Evolutionary conservation across 208 protist genomes (phyloP).

Genomic region (Wallacemonas sp.): DNA sequence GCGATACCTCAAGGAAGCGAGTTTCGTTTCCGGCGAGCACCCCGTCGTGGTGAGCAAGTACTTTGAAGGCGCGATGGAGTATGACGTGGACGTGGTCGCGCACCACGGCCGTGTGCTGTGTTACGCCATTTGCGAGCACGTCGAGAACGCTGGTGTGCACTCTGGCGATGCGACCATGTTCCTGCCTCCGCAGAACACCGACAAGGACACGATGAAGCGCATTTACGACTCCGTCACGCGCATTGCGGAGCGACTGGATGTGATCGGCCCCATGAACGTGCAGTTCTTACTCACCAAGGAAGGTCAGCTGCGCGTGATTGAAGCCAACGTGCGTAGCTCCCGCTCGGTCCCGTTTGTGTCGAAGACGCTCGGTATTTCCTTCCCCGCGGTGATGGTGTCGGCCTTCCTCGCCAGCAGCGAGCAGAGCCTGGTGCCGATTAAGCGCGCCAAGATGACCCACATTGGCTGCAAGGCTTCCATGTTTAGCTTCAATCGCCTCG

Average conservation of each 20-base stretch:
- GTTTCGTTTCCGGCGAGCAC: slow-evolving; percentile 85
- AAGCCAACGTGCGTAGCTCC: slow-evolving; percentile 97
- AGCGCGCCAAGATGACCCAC: slow-evolving; percentile 87
- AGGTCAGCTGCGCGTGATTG: slow-evolving; percentile 95
- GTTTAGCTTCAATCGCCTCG: slow-evolving; percentile 98
- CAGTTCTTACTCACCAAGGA: slow-evolving; percentile 98
- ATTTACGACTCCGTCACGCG: slow-evolving; percentile 82
- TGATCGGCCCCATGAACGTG: slow-evolving; percentile 98
- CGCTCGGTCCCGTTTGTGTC: slow-evolving; percentile 98
- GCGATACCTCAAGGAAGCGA: slow-evolving; percentile 93
- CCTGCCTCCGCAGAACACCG: slow-evolving; percentile 88
- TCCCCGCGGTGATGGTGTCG: slow-evolving; percentile 89
- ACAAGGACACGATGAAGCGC: slow-evolving; percentile 82
- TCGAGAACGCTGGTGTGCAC: slow-evolving; percentile 98
- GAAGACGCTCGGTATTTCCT: slow-evolving; percentile 96
- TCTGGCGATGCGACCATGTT: slow-evolving; percentile 97
- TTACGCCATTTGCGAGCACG: slow-evolving; percentile 98
- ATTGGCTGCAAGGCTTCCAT: slow-evolving; percentile 97
- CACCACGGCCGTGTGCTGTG: slow-evolving; percentile 94
- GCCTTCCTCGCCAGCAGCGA: slow-evolving; percentile 72
- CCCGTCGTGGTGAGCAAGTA: slow-evolving; percentile 98
- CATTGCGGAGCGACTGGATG: slow-evolving; percentile 92
- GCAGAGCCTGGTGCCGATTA: slow-evolving; percentile 82
- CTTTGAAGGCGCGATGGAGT: slow-evolving; percentile 96
- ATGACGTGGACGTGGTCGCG: slow-evolving; percentile 99